phyloP scores from a whole-genome alignment of 805 yeast genomes.

The Ogataea minuta region DNA sequence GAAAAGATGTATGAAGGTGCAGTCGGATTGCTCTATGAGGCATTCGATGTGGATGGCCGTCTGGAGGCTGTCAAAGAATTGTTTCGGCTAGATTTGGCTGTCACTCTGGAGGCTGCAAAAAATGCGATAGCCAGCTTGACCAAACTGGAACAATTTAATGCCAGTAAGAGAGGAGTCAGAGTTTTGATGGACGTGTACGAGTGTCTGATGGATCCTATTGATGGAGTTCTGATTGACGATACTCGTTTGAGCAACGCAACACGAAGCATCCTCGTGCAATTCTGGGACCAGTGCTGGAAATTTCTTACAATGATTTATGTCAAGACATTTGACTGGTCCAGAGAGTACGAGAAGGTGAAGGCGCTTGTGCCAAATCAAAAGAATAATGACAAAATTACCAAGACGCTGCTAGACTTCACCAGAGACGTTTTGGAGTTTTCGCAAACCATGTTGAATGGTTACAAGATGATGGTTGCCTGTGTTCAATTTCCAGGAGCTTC shows the following conservation, averaged over 20 bases:
- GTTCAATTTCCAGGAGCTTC: conserved; percentile 27
- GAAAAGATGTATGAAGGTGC: conserved; percentile 62
- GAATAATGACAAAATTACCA: conserved; percentile 25
- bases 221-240: conserved; percentile 45
- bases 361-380: conserved; percentile 16
- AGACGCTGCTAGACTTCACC: conserved; percentile 58
- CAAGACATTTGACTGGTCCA: conserved; percentile 75
- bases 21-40: conserved; percentile 67
- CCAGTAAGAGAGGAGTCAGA: conserved; percentile 53
- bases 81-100: conserved; percentile 42
- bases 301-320: conserved; percentile 67
- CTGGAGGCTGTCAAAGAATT: conserved; percentile 66
- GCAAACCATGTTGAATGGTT: conserved; percentile 63
- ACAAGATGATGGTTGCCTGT: conserved; percentile 42
- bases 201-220: conserved; percentile 62
- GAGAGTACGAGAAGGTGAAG: conserved; percentile 29
- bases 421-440: conserved; percentile 83
- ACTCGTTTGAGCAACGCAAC: conserved; percentile 11
- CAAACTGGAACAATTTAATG: conserved; percentile 20
- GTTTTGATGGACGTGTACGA: conserved; percentile 70
- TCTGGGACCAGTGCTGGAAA: conserved; percentile 75
- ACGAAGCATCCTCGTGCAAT: conserved; percentile 33
- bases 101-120: conserved; percentile 44
- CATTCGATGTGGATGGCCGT: conserved; percentile 78
- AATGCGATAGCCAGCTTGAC: conserved; percentile 28